Evolutionary conservation across 2,329 filamentous ascomycete species (phyloP), one percentile per base, ranked within the genome.

Genomic region (Cladosporium colombiae): DNA sequence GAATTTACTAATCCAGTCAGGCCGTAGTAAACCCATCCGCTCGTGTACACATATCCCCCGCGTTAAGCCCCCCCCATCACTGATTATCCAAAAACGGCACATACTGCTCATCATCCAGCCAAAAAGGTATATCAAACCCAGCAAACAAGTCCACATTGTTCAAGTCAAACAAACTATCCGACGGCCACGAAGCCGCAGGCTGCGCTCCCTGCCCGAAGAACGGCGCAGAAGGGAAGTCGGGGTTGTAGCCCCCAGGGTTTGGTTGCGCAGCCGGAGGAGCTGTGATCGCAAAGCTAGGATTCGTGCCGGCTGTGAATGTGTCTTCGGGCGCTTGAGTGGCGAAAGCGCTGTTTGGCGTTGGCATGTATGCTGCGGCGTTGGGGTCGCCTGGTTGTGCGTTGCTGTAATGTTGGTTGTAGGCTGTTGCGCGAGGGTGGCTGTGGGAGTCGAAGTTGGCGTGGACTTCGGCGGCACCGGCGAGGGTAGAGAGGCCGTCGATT

Each of bases 41-140:
- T 33, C 27, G 6, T 55, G 8, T 55, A 33, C 25, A 33, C 29
- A 55, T n/a, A 21, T 29, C 16, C 16, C 52, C 13, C 18, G 6
- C 27, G 13, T n/a, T 3, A 33, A 33, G 13, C 2, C 27, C 52
- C 2, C 52, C 52, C 2, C 52, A 55, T 55, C 52, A 55, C 31
- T 55, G 29, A 21, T 33, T 33, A 55, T 65, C 46, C 52, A 68
- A 35, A 23, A 68, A 62, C 10, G 64, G 58, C 21, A 65, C 62
- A 49, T 76, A 72, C 61, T 76, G 73, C 64, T 76, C 75, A 59
- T 77, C 73, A 6, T 75, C 75, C 40, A 77, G 70, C 75, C 75
- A 77, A 56, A 77, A 76, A 0, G 76, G 75, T 33, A 77, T 77
- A 55, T 77, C 76, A 46, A 76, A 77, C 5, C 74, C 74, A 27